These are phyloP conservation scores for Cystofilobasidium macerans DNA, from an alignment of 768 basidiomycete species.

Conservation along the genomic window DNA sequence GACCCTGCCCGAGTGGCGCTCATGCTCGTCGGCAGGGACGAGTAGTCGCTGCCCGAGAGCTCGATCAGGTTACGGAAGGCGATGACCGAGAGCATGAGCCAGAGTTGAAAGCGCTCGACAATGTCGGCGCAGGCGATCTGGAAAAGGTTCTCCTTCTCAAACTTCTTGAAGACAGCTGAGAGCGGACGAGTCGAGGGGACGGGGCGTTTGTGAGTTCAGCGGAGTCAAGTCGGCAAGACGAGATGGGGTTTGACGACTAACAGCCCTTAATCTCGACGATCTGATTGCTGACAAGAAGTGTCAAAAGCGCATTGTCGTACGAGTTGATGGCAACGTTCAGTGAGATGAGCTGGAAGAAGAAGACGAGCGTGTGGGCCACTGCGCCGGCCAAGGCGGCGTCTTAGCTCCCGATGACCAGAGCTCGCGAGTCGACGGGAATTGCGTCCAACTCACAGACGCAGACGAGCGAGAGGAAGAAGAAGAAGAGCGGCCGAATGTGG, in stretches of 20 bases:
- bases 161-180: slow-evolving; percentile 81
- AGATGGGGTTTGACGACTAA: slow-evolving; percentile 24
- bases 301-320: slow-evolving; percentile 88
- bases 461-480: slow-evolving; percentile 65
- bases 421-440: background rate
- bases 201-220: background rate
- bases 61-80: slow-evolving; percentile 92
- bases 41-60: slow-evolving; percentile 75
- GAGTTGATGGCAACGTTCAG: slow-evolving; percentile 97
- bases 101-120: slow-evolving; percentile 87
- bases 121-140: slow-evolving; percentile 99
- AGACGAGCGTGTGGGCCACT: slow-evolving; percentile 86
- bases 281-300: slow-evolving; percentile 89
- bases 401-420: background rate
- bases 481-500: slow-evolving; percentile 62
- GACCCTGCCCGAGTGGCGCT: slow-evolving; percentile 34
- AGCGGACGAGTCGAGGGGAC: background rate
- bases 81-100: slow-evolving; percentile 79
- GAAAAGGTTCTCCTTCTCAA: slow-evolving; percentile 96
- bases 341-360: slow-evolving; percentile 88
- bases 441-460: slow-evolving; percentile 58
- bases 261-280: slow-evolving; percentile 99
- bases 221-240: background rate
- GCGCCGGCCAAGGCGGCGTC: background rate
- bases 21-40: slow-evolving; percentile 51